A percentile compares a stretch with the other conserved stretches of the same genome.
Conservation (phyloP, 768 basidiomycete species). For the Lanmaoa pseudosensibilis region DNA sequence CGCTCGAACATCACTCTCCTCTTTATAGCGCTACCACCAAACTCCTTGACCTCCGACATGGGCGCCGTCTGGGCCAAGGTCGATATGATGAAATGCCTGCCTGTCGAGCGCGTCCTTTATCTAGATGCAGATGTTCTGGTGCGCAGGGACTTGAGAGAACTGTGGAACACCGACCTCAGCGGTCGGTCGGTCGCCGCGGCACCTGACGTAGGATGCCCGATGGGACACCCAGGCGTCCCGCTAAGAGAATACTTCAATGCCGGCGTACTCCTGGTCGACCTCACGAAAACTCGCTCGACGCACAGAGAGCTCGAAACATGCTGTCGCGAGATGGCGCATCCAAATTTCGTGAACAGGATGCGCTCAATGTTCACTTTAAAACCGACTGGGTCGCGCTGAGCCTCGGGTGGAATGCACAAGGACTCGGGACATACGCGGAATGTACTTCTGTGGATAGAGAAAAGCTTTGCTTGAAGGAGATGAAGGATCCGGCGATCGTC, state of each 20-base stretch:
- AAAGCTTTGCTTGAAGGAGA: conserved; percentile 31
- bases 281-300: conserved; percentile 37
- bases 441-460: conserved; percentile 37
- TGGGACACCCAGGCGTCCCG: conserved; percentile 42
- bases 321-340: conserved; percentile 31
- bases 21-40: conserved; percentile 40
- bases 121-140: conserved; percentile 55
- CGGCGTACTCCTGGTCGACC: conserved; percentile 53
- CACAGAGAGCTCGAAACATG: conserved; percentile 28
- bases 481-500: conserved; percentile 46
- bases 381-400: conserved; percentile 42
- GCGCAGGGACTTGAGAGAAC: conserved; percentile 35
- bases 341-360: conserved; percentile 49
- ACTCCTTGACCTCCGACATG: conserved; percentile 27
- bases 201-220: conserved; percentile 49
- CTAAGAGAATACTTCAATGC: conserved; percentile 51
- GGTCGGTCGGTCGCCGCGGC: conserved; percentile 46
- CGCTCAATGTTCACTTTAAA: conserved; percentile 47
- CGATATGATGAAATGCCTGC: conserved; percentile 45
- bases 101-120: conserved; percentile 51
- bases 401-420: conserved; percentile 56
- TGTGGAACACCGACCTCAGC: conserved; percentile 48
- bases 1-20: conserved; percentile 38
- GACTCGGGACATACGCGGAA: conserved; percentile 53
- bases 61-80: conserved; percentile 51